phyloP scores from a whole-genome alignment of 2,329 filamentous ascomycete species.

The Colletotrichum lentis region DNA sequence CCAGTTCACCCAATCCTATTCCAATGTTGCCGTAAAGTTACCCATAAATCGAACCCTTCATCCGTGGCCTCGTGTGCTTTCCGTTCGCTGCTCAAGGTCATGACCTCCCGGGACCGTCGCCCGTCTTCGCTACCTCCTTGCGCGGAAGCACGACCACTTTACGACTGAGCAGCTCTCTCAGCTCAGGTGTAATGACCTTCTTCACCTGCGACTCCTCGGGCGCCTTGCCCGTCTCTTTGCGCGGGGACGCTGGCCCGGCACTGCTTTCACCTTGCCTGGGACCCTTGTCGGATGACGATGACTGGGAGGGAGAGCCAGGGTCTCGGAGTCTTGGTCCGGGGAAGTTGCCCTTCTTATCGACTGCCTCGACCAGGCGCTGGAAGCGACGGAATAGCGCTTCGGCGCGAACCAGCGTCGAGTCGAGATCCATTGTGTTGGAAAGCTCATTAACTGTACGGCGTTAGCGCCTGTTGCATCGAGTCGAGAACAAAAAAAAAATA shows the following conservation, averaged over 20 bases:
- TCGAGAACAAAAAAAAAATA: too few species aligned
- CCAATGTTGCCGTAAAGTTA: not conserved
- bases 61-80: not conserved
- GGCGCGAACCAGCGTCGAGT: conserved; percentile 84
- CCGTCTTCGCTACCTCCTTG: conserved; percentile 46
- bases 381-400: conserved; percentile 90
- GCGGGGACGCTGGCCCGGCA: conserved; percentile 42
- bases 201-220: conserved; percentile 46
- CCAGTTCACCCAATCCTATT: not conserved
- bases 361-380: conserved; percentile 85
- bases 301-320: conserved; percentile 33
- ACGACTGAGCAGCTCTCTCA: conserved; percentile 62
- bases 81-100: not conserved
- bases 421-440: conserved; percentile 89
- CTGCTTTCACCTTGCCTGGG: conserved; percentile 22
- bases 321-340: conserved; percentile 59
- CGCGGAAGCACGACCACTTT: conserved; percentile 56
- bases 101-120: conserved; percentile 14
- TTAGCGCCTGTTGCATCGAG: conserved; percentile 28
- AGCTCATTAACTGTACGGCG: conserved; percentile 82
- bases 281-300: conserved; percentile 15
- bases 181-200: conserved; percentile 65
- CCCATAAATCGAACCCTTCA: not conserved
- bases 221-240: conserved; percentile 48
- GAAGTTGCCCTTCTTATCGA: conserved; percentile 91